phyloP scores from a whole-genome alignment of 805 yeast genomes.

The Ogataea polymorpha region DNA sequence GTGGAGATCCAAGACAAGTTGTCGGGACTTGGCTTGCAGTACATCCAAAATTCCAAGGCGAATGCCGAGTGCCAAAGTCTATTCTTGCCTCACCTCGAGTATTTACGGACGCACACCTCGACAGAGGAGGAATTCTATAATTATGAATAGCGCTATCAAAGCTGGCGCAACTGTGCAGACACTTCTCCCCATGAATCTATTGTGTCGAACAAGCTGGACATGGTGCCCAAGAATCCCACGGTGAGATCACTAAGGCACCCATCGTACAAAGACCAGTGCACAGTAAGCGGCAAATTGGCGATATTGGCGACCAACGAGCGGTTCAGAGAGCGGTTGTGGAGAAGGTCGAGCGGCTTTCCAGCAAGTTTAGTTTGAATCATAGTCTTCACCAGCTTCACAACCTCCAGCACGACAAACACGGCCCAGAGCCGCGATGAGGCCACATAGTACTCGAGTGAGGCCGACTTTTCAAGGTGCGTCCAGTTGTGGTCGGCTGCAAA shows the following conservation, averaged over 20 bases:
- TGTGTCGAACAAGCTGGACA: conserved; percentile 25
- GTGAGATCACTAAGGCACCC: conserved; percentile 32
- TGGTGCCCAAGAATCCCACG: conserved; percentile 37
- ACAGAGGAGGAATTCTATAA: conserved; percentile 5
- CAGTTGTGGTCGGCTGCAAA: conserved; percentile 34
- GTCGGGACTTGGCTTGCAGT: conserved; percentile 29
- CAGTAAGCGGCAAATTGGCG: conserved; percentile 36
- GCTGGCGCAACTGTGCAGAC: background rate
- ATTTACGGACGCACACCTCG: conserved; percentile 20
- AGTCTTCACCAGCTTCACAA: conserved; percentile 21
- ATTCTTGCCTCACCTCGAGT: conserved; percentile 36
- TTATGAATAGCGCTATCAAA: conserved; percentile 1
- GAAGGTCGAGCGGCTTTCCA: conserved; percentile 4
- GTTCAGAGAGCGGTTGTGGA: conserved; percentile 12
- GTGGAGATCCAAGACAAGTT: conserved; percentile 13
- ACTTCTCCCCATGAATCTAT: conserved; percentile 22
- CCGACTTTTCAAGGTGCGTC: conserved; percentile 19
- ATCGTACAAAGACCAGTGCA: conserved; percentile 36
- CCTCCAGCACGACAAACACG: conserved; percentile 32
- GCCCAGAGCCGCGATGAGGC: conserved; percentile 36
- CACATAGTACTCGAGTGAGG: conserved; percentile 30
- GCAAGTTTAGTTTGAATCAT: conserved; percentile 6
- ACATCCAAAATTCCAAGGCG: conserved; percentile 27
- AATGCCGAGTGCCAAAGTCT: conserved; percentile 30
- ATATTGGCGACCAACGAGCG: conserved; percentile 28